phyloP scores from a whole-genome alignment of 441 rosid species.

The Geranium incanum region DNA sequence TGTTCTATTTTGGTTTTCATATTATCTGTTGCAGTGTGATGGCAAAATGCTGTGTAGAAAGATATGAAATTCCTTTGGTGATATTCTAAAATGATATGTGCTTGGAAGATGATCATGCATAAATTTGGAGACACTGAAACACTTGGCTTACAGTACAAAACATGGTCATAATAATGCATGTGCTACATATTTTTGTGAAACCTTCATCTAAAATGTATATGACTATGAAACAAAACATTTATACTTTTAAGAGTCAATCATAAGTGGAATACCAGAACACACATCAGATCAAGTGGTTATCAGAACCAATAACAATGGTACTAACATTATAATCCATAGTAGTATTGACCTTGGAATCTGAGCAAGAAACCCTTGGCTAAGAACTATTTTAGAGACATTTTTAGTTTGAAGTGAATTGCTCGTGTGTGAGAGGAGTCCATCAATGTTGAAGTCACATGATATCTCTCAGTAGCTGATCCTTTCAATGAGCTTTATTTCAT shows the following conservation, averaged over 20 bases:
- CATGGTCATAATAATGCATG: conserved; percentile 5
- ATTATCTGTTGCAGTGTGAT: background rate
- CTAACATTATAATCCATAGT: background rate
- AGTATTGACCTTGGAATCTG: background rate
- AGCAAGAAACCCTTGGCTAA: background rate
- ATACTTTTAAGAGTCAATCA: background rate
- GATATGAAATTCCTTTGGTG: background rate
- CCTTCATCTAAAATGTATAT: background rate
- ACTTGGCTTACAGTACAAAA: background rate
- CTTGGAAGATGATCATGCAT: background rate
- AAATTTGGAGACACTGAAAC: background rate
- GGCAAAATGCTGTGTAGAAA: conserved; percentile 1
- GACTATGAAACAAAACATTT: background rate
- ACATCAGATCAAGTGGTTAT: background rate
- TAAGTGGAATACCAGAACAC: background rate
- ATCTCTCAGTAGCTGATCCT: background rate
- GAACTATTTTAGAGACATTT: background rate
- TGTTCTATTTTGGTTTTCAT: conserved; percentile 10
- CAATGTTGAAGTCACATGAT: background rate
- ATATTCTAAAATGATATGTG: background rate
- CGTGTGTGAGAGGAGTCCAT: background rate
- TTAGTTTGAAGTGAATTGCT: background rate
- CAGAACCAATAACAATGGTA: background rate
- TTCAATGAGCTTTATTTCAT: background rate
- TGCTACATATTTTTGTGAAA: background rate